Conservation (phyloP, 2,329 filamentous ascomycete species). For the Tolypocladium guangdongense region DNA sequence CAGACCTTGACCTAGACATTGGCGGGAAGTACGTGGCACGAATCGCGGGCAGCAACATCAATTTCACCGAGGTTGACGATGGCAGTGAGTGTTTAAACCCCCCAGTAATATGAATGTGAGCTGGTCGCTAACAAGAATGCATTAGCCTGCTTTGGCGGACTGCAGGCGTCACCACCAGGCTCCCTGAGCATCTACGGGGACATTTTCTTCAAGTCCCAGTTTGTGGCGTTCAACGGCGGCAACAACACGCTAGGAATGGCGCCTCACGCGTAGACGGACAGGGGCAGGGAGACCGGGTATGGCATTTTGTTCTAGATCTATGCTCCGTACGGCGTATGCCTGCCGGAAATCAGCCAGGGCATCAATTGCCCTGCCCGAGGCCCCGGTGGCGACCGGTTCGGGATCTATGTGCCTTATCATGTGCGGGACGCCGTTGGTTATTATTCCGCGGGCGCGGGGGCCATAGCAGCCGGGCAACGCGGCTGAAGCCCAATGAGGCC, state of each 20-base stretch:
- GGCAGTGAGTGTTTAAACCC: constrained; percentile 32
- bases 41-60: constrained; percentile 41
- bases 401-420: not conserved
- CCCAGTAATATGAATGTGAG: constrained; percentile 23
- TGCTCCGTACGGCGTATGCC: too few relatives aligned
- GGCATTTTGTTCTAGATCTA: too few relatives aligned
- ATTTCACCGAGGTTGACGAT: constrained; percentile 38
- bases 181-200: constrained; percentile 52
- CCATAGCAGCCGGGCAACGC: not conserved
- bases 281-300: not conserved
- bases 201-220: constrained; percentile 51
- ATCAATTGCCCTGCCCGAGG: not conserved
- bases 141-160: constrained; percentile 47
- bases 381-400: not conserved
- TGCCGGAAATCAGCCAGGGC: not conserved
- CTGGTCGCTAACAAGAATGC: not conserved
- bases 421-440: too few relatives aligned
- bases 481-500: not conserved
- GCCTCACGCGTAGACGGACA: constrained; percentile 8
- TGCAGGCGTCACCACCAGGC: constrained; percentile 45
- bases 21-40: constrained; percentile 46
- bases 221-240: constrained; percentile 45
- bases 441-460: not conserved
- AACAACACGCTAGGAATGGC: constrained; percentile 44
- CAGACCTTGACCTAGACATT: constrained; percentile 43